Conservation (phyloP, 805 yeast genomes). For the Nakazawaea sp. region DNA sequence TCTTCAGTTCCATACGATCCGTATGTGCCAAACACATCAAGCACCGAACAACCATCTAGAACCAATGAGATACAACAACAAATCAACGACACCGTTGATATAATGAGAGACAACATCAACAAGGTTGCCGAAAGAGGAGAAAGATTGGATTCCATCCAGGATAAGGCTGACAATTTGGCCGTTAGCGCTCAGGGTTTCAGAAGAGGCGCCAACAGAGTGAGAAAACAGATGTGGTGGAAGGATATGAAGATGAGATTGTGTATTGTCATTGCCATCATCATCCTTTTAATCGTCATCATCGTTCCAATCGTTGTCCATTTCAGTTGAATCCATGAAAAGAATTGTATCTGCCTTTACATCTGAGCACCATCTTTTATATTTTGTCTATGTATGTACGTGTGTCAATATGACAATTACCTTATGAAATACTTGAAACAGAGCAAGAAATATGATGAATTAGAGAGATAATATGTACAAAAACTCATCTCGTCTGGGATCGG, state of each 20-base stretch:
- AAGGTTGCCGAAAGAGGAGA: conserved; percentile 95
- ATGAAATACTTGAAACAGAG: too few species aligned
- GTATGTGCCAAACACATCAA: conserved; percentile 46
- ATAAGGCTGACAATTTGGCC: conserved; percentile 88
- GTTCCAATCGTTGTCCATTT: conserved; percentile 94
- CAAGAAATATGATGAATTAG: too few species aligned
- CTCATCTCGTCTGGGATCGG: too few species aligned
- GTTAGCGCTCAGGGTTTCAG: conserved; percentile 92
- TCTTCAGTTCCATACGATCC: conserved; percentile 84
- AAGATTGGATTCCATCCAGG: conserved; percentile 84
- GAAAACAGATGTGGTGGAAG: conserved; percentile 99
- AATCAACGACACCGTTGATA: conserved; percentile 93
- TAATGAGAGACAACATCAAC: conserved; percentile 95
- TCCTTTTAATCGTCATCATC: conserved; percentile 76
- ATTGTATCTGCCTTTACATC: too few species aligned
- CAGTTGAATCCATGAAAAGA: conserved; percentile 24
- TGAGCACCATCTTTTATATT: too few species aligned
- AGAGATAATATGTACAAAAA: too few species aligned
- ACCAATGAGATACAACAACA: conserved; percentile 40
- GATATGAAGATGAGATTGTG: conserved; percentile 96
- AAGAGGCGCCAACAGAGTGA: conserved; percentile 93
- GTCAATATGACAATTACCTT: too few species aligned
- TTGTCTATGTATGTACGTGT: too few species aligned
- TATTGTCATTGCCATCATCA: conserved; percentile 69
- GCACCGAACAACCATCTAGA: conserved; percentile 27